phyloP scores from a whole-genome alignment of 1,139 yeast species.

The Zygoascus hellenicus region DNA sequence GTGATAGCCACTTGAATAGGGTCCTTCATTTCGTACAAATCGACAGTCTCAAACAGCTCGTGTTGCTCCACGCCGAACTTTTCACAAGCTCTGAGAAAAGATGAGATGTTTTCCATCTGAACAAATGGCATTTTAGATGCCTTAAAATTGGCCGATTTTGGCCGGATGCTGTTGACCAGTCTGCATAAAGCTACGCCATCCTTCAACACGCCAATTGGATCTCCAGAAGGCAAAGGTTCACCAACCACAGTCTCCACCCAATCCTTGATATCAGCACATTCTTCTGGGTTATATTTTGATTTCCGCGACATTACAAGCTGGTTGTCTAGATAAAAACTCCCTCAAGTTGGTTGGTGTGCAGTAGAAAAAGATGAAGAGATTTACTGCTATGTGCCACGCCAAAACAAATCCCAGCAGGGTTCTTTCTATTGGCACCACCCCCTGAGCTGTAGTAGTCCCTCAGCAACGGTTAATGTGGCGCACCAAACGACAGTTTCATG shows the following conservation, averaged over 20 bases:
- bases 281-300: slow-evolving; percentile 21
- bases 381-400: background rate
- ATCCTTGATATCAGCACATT: slow-evolving; percentile 21
- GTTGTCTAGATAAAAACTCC: background rate
- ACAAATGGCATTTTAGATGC: slow-evolving; percentile 75
- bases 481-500: background rate
- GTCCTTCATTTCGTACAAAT: slow-evolving; percentile 65
- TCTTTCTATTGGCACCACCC: background rate
- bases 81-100: slow-evolving; percentile 55
- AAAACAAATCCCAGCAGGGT: background rate
- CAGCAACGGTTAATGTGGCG: background rate
- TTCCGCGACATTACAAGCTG: slow-evolving; percentile 10
- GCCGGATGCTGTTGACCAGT: slow-evolving; percentile 37
- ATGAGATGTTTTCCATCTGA: slow-evolving; percentile 82
- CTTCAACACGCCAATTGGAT: slow-evolving; percentile 48
- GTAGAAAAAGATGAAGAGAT: background rate
- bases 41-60: slow-evolving; percentile 79
- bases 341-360: background rate
- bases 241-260: slow-evolving; percentile 29
- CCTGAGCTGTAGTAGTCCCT: background rate
- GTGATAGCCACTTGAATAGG: slow-evolving; percentile 74
- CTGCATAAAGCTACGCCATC: slow-evolving; percentile 64
- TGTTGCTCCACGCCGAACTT: slow-evolving; percentile 74
- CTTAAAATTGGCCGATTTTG: slow-evolving; percentile 47
- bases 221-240: slow-evolving; percentile 21